phyloP scores from a whole-genome alignment of 2,329 filamentous ascomycete genomes.

The Rhynchosporium graminicola region DNA sequence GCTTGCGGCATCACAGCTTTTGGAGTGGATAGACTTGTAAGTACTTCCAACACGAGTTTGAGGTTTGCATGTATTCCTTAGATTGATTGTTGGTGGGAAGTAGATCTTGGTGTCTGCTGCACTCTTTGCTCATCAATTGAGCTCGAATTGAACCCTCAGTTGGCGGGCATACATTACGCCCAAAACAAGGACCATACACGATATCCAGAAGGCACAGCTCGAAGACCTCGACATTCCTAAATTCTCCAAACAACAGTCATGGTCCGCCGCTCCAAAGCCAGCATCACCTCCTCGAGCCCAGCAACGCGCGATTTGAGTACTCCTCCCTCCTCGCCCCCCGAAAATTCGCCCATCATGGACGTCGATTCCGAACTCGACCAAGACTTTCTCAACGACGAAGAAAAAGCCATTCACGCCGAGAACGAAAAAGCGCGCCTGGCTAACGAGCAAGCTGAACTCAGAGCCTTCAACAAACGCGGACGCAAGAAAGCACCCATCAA shows the following conservation, averaged over 20 bases:
- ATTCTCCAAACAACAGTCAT: background rate
- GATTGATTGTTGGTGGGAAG: background rate
- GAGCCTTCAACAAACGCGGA: conserved; percentile 23
- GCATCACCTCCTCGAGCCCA: conserved; percentile 21
- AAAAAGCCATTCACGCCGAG: conserved; percentile 41
- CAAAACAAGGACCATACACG: background rate
- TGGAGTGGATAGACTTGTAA: background rate
- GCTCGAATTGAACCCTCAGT: background rate
- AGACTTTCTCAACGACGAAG: conserved; percentile 31
- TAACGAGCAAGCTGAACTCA: conserved; percentile 50
- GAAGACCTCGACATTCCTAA: background rate
- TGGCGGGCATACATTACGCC: too few species aligned
- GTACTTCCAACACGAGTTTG: background rate
- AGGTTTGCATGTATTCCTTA: background rate
- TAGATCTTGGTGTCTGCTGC: background rate
- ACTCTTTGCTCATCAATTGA: background rate
- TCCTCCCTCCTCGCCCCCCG: conserved; percentile 34
- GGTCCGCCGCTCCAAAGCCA: conserved; percentile 5
- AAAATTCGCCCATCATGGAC: conserved; percentile 22
- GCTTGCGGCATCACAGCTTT: too few species aligned
- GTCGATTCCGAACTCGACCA: conserved; percentile 27
- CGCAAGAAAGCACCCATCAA: conserved; percentile 40
- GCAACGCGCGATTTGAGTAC: conserved; percentile 31
- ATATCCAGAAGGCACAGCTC: background rate
- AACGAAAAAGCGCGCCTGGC: conserved; percentile 49